phyloP scores from a whole-genome alignment of 2,329 filamentous ascomycete genomes.

The Xylariaceae sp. region DNA sequence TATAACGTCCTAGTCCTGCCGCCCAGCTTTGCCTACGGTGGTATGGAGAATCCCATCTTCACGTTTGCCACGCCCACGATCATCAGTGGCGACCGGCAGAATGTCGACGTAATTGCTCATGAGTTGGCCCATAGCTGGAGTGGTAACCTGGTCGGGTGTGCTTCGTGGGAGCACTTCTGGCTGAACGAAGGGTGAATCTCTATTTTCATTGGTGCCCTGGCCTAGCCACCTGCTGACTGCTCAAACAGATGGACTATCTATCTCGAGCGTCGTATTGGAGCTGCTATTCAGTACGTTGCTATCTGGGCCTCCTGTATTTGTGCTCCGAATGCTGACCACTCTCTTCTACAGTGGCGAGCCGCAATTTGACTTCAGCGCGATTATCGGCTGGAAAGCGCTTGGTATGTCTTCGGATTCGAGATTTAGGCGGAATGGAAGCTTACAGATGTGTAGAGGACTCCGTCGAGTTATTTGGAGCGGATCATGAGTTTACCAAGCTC shows the following conservation, averaged over 20 bases:
- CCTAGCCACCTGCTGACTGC: constrained; percentile 2
- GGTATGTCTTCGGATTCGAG: constrained; percentile 34
- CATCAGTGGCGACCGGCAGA: constrained; percentile 84
- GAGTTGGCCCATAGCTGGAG: constrained; percentile 73
- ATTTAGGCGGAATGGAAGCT: not conserved
- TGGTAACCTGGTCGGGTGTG: constrained; percentile 75
- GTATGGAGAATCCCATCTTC: constrained; percentile 90
- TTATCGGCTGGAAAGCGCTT: constrained; percentile 91
- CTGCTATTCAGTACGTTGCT: constrained; percentile 54
- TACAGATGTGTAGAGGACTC: constrained; percentile 56
- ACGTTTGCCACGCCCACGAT: constrained; percentile 95
- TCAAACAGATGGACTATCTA: constrained; percentile 72
- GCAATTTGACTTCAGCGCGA: constrained; percentile 88
- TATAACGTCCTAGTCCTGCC: constrained; percentile 92
- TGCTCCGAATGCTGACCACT: constrained; percentile 2
- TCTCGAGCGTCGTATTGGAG: constrained; percentile 78
- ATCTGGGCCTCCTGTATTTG: not conserved
- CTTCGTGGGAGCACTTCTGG: constrained; percentile 78
- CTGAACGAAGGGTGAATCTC: constrained; percentile 60
- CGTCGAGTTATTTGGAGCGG: constrained; percentile 69
- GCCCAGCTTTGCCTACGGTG: constrained; percentile 83
- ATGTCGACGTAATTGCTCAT: constrained; percentile 89
- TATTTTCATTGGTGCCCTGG: not conserved
- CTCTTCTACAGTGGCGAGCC: constrained; percentile 52
- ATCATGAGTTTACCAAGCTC: constrained; percentile 91